Evolutionary conservation across 441 rosid genomes (phyloP), one percentile per base, ranked within the genome.

Genomic region (Pelargonium cotyledonis): DNA sequence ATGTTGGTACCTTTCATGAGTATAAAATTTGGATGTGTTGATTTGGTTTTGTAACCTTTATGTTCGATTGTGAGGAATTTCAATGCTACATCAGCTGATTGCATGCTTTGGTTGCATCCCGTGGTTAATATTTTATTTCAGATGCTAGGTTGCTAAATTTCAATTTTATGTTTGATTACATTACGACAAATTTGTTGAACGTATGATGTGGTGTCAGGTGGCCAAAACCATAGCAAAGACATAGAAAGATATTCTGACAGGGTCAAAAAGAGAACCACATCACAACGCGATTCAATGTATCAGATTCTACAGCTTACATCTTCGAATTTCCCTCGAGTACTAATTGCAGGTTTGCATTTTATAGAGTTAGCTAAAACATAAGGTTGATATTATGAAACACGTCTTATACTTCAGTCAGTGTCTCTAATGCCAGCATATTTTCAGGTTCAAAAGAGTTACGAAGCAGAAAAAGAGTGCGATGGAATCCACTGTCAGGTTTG

Each of bases 181-280:
- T 57, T 4, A 18, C 19, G 29, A 57, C 7, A 57, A 57, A 18
- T 57, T 57, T 18, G 11, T 57, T 57, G 8, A 18, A 8, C 1
- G 29, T 31, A 31, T 31, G 38, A 12, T 74, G 46, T 82, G 64
- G n/a, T 64, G 23, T 66, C 76, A 91, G 94, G 79, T 80, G 73
- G 70, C 46, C 80, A 77, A 74, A 82, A 9, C 26, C 18, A 57
- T 57, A 57, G 76, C 70, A 65, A 73, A 1, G 91, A 85, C 69
- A 76, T 87, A 31, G 98, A 87, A 81, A 89, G 89, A 74, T 89
- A 23, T 72, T 80, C 87, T n/a, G 90, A 90, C 70, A 65, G 76
- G 75, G 78, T 65, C 61, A 85, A 88, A 78, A 82, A 80, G 3
- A 88, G 76, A 79, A 72, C 9, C 69, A 65, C 76, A 68, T 51